These are phyloP conservation scores for Volvox reticuliferus DNA, from an alignment of 139 green algal genomes.

Conservation along the genomic window DNA sequence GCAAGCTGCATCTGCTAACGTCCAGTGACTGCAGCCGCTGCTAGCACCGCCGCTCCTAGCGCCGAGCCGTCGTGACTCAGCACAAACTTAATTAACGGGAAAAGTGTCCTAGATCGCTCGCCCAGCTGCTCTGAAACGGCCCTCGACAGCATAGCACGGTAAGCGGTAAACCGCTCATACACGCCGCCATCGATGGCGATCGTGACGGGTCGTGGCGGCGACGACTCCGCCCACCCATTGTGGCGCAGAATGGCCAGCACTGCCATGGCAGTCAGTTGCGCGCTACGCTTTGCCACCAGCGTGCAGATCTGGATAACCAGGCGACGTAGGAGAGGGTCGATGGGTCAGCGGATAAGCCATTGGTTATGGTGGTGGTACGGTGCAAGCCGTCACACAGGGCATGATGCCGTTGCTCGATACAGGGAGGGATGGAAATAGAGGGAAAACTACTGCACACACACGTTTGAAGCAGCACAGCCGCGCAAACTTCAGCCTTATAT, in stretches of 20 bases:
- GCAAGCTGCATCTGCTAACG: background rate
- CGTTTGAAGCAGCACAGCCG: too few species aligned
- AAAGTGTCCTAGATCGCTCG: background rate
- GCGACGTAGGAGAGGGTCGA: too few species aligned
- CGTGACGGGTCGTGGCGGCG: background rate
- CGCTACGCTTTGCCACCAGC: slow-evolving; percentile 75
- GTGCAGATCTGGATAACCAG: slow-evolving; percentile 59
- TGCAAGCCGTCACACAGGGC: too few species aligned
- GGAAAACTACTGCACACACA: too few species aligned
- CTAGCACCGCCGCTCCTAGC: slow-evolving; percentile 70
- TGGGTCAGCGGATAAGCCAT: too few species aligned
- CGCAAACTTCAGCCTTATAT: too few species aligned
- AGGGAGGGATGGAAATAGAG: too few species aligned
- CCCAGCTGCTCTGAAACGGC: slow-evolving; percentile 38
- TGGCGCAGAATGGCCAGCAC: slow-evolving; percentile 73
- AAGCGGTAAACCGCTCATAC: slow-evolving; percentile 70
- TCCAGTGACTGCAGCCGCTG: slow-evolving; percentile 52
- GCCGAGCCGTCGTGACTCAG: slow-evolving; percentile 62
- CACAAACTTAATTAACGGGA: slow-evolving; percentile 40
- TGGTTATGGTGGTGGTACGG: too few species aligned
- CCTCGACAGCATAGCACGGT: slow-evolving; percentile 55
- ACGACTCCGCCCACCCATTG: slow-evolving; percentile 49
- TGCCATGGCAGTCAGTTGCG: slow-evolving; percentile 69
- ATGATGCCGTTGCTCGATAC: too few species aligned
- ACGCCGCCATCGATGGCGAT: slow-evolving; percentile 79